Percentiles rank a stretch among this genome's conserved stretches.
These are phyloP conservation scores for Hemileccinum impolitum DNA, from an alignment of 768 basidiomycete genomes.

Conservation along the genomic window DNA sequence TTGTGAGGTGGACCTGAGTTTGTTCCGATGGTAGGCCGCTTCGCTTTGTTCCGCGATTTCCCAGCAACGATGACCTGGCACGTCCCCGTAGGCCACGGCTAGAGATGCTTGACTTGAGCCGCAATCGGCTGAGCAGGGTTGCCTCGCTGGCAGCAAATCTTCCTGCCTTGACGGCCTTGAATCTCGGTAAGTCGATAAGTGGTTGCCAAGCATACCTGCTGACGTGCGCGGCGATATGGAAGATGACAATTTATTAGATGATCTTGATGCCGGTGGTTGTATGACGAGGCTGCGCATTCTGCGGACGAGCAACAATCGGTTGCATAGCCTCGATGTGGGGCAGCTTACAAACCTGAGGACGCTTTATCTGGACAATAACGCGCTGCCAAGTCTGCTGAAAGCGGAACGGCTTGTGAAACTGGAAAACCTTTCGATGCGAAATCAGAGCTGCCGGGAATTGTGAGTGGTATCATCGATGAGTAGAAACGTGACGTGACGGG, in stretches of 20 bases:
- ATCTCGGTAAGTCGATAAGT: conserved; percentile 65
- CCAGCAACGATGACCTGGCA: conserved; percentile 11
- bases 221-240: conserved; percentile 17
- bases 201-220: conserved; percentile 11
- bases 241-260: conserved; percentile 72
- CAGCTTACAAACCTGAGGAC: conserved; percentile 74
- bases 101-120: conserved; percentile 80
- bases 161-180: conserved; percentile 65
- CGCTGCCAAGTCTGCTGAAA: conserved; percentile 48
- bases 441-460: conserved; percentile 77
- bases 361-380: conserved; percentile 90
- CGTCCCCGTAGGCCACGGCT: conserved; percentile 46
- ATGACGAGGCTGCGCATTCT: conserved; percentile 80
- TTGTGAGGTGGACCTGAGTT: conserved; percentile 52
- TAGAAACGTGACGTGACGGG: conserved; percentile 33
- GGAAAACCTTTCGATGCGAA: conserved; percentile 89
- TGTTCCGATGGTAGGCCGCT: conserved; percentile 59
- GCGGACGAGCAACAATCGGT: conserved; percentile 77
- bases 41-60: conserved; percentile 4
- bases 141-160: conserved; percentile 54
- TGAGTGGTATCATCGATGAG: conserved; percentile 43
- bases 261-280: conserved; percentile 48
- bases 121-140: conserved; percentile 64
- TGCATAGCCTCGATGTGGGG: conserved; percentile 62
- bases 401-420: conserved; percentile 62